Conservation (phyloP, 202 grass and related monocot species). For the Panicum hallii region DNA sequence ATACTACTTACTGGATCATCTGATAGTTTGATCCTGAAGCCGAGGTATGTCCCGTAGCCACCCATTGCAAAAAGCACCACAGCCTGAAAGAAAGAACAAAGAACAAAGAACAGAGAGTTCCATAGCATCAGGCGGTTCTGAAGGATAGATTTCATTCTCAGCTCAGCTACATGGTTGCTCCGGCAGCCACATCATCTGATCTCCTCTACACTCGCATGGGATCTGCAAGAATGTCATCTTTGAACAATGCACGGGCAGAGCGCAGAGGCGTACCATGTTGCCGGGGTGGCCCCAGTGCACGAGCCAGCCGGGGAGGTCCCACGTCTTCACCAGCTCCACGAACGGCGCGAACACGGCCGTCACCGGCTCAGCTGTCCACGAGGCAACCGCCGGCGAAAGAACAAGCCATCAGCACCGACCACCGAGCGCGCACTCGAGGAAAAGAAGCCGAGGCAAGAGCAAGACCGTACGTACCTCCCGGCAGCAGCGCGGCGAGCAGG, state of each 20-base stretch:
- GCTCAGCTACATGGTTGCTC: neutral
- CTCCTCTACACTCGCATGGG: neutral
- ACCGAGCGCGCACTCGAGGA: neutral
- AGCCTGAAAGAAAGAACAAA: conserved; percentile 48
- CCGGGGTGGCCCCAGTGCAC: conserved; percentile 98
- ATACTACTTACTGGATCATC: conserved; percentile 71
- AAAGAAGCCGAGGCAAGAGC: neutral
- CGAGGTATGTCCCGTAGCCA: conserved; percentile 86
- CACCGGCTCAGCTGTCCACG: conserved; percentile 49
- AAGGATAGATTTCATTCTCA: neutral
- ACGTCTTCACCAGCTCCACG: conserved; percentile 83
- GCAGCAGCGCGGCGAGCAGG: conserved; percentile 70
- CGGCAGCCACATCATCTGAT: neutral
- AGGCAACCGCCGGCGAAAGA: neutral
- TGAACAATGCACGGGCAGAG: neutral
- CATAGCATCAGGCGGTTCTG: neutral
- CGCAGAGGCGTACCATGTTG: conserved; percentile 70
- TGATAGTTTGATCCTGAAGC: conserved; percentile 91
- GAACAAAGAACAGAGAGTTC: neutral
- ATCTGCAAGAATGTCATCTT: neutral
- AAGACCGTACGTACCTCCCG: conserved; percentile 50
- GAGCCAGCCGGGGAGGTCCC: conserved; percentile 74
- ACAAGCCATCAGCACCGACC: neutral
- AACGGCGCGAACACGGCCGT: conserved; percentile 72
- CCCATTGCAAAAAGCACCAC: conserved; percentile 98